Evolutionary conservation across 306 rosid genomes (phyloP), one percentile per base, ranked within the genome.

Genomic region (Glycine soja): DNA sequence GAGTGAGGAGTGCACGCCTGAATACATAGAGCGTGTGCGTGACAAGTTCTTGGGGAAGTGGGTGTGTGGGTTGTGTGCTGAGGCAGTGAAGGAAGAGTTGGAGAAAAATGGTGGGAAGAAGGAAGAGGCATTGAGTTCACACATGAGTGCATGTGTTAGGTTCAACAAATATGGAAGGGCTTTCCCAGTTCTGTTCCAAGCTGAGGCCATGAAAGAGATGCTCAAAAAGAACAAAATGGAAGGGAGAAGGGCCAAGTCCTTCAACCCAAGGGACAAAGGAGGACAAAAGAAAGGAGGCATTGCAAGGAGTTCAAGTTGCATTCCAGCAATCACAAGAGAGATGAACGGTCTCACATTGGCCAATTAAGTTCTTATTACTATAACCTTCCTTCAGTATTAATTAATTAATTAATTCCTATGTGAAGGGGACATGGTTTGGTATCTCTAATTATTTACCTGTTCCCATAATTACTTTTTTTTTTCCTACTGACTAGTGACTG

Each of bases 141-240:
- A 96, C 72, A 88, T 88, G 80, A 93, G 48, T 85, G 99, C 98
- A 1, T 93, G 98, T 74, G 91, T 87, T 13, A 92, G 88, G 91
- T 96, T 96, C 78, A 96, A 93, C 87, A 96, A 92, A 52, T 89
- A 14, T 51, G 91, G 93, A 0, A 88, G 98, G 86, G 94, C 91
- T 74, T 96, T 90, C 68, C 99, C 99, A 0, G 99, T 96, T 80
- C 65, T 96, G 83, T 88, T 82, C 71, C 98, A 92, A 68, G 99
- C 99, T 30, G 91, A 93, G 77, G 98, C 97, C 19, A 96, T 93
- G 99, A 89, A 93, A 11, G 94, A 92, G 87, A 96, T 96, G 90
- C 50, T 96, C 58, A 96, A 96, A 85, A 96, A 90, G 85, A 90
- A 88, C 87, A 87, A 87, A 38, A 68, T 85, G 69, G 99, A 93